Conservation (phyloP, 208 protist genomes). For the Blastocrithidia nonstop region DNA sequence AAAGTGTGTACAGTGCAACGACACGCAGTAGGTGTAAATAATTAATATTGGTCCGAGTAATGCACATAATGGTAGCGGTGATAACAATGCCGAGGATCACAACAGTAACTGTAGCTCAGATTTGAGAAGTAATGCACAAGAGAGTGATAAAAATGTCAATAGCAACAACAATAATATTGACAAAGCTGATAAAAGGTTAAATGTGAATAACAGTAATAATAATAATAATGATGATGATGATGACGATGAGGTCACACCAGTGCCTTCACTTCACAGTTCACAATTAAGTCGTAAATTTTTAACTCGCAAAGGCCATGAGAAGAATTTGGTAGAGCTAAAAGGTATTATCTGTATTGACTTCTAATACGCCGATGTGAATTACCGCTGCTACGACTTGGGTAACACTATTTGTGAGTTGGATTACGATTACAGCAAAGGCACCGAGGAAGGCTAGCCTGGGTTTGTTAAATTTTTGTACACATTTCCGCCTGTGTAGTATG, state of each 20-base stretch:
- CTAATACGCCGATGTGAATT: constrained; percentile 78
- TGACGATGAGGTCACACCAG: constrained; percentile 23
- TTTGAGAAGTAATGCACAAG: too few relatives aligned
- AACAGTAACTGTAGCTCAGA: too few relatives aligned
- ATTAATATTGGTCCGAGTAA: too few relatives aligned
- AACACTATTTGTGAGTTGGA: constrained; percentile 79
- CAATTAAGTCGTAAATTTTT: constrained; percentile 41
- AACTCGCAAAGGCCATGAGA: constrained; percentile 35
- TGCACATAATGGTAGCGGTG: too few relatives aligned
- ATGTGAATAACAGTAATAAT: constrained; percentile 12
- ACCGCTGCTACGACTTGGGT: constrained; percentile 66
- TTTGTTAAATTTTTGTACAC: constrained; percentile 67
- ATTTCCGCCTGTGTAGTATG: constrained; percentile 28
- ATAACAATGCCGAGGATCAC: too few relatives aligned
- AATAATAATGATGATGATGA: constrained; percentile 10
- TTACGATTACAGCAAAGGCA: constrained; percentile 69
- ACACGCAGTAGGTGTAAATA: too few relatives aligned
- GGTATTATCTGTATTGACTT: constrained; percentile 73
- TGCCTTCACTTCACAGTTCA: constrained; percentile 26
- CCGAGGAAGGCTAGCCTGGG: constrained; percentile 37
- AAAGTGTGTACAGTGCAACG: too few relatives aligned
- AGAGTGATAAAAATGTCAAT: too few relatives aligned
- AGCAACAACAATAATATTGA: too few relatives aligned
- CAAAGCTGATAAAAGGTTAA: too few relatives aligned
- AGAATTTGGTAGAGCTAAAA: constrained; percentile 59